Conservation (phyloP, 1,139 yeast genomes). For the Taphrina betulina region DNA sequence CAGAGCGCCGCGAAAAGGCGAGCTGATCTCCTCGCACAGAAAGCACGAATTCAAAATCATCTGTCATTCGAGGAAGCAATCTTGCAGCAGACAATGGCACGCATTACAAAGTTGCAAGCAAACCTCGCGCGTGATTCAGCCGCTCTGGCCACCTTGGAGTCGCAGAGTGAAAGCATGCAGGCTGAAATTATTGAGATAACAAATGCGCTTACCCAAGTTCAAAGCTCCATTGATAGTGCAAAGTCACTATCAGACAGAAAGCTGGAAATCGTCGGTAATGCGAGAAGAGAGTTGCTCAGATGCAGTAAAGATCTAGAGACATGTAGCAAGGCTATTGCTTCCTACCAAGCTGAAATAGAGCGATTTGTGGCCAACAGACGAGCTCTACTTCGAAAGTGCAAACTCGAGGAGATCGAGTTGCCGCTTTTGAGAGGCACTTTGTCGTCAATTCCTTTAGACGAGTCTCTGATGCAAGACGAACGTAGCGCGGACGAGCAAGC, state of each 20-base stretch:
- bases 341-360: background rate
- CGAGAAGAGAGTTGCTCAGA: background rate
- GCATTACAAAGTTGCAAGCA: slow-evolving; percentile 49
- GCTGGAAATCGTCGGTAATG: background rate
- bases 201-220: background rate
- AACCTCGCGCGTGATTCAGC: slow-evolving; percentile 47
- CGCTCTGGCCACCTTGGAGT: slow-evolving; percentile 44
- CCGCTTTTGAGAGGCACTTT: slow-evolving; percentile 64
- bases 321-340: background rate
- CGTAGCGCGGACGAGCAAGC: slow-evolving; percentile 26
- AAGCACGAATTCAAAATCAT: slow-evolving; percentile 62
- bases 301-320: background rate
- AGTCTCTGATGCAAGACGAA: slow-evolving; percentile 36
- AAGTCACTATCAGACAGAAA: background rate
- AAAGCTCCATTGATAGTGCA: background rate
- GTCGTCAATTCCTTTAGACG: slow-evolving; percentile 52
- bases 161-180: slow-evolving; percentile 42
- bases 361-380: slow-evolving; percentile 43
- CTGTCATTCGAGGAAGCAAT: slow-evolving; percentile 64
- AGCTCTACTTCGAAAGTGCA: slow-evolving; percentile 67
- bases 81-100: slow-evolving; percentile 51
- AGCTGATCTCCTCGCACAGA: slow-evolving; percentile 59
- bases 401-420: slow-evolving; percentile 64
- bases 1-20: slow-evolving; percentile 65
- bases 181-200: slow-evolving; percentile 1